A percentile compares a stretch with the other conserved stretches of the same genome.
Evolutionary conservation across 176 grass and related monocot genomes (phyloP).

Genomic region (Avena atlantica): DNA sequence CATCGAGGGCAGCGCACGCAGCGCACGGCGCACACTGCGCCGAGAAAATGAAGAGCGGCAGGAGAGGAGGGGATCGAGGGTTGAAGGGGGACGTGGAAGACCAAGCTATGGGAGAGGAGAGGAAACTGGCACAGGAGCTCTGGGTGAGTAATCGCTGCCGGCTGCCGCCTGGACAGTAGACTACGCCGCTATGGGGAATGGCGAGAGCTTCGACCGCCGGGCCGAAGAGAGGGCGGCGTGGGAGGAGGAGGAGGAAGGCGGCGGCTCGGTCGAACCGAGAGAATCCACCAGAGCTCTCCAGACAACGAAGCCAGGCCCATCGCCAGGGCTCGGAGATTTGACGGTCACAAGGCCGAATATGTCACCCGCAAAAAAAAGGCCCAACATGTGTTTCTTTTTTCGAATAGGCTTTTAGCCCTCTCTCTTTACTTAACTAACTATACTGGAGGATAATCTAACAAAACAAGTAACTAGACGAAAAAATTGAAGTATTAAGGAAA

Average conservation of each 20-base stretch:
- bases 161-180: neutral
- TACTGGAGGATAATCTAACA: too few species aligned
- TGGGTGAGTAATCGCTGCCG: neutral
- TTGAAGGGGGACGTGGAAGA: neutral
- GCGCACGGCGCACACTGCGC: neutral
- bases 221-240: neutral
- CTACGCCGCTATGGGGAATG: neutral
- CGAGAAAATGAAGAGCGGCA: neutral
- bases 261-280: neutral
- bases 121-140: neutral
- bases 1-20: slow-evolving; percentile 27
- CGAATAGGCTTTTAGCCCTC: neutral
- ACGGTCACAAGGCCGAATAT: neutral
- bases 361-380: too few species aligned
- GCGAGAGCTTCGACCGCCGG: neutral
- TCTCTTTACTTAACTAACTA: too few species aligned
- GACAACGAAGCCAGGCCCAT: slow-evolving; percentile 3
- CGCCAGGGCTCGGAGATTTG: neutral
- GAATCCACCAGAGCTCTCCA: neutral
- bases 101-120: neutral
- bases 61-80: neutral
- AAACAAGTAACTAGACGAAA: too few species aligned
- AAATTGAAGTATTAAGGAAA: neutral
- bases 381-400: neutral
- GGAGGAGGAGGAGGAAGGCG: neutral